A percentile compares a stretch with the other conserved stretches of the same genome.
Evolutionary conservation across 2,329 filamentous ascomycete species (phyloP).

Genomic region (Cordyceps fumosorosea): DNA sequence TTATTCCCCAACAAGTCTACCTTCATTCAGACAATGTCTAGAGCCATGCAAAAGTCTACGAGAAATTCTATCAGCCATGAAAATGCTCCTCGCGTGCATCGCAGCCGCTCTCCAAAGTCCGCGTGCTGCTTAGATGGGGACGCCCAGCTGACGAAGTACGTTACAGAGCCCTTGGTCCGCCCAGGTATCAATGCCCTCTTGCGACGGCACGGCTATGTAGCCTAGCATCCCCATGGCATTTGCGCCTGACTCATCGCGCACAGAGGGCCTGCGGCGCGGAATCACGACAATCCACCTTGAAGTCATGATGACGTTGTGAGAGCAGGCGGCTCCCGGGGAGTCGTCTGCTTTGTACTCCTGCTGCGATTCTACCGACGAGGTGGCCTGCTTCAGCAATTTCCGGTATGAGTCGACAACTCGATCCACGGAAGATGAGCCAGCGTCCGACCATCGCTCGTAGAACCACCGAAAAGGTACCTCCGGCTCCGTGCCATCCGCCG

Average conservation of each 20-base stretch:
- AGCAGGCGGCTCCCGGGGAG: constrained; percentile 17
- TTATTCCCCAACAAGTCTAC: neutral
- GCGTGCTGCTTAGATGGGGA: neutral
- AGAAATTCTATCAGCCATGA: neutral
- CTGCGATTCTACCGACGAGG: neutral
- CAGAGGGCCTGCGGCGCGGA: constrained; percentile 30
- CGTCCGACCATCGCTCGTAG: constrained; percentile 15
- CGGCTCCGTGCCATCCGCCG: constrained; percentile 5
- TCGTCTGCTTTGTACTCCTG: constrained; percentile 5
- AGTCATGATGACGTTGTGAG: constrained; percentile 41
- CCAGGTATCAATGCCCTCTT: constrained; percentile 12
- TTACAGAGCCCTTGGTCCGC: neutral
- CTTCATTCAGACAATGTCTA: neutral
- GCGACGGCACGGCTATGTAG: constrained; percentile 7
- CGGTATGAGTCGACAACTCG: constrained; percentile 21
- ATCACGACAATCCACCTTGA: constrained; percentile 40
- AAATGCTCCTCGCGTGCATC: neutral
- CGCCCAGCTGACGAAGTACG: constrained; percentile 3
- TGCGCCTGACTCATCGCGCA: constrained; percentile 29
- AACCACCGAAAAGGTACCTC: constrained; percentile 31
- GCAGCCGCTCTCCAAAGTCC: neutral
- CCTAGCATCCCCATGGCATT: constrained; percentile 44
- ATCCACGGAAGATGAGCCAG: neutral
- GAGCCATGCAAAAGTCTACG: neutral
- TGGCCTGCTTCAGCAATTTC: constrained; percentile 17